phyloP scores from a whole-genome alignment of 192 early-diverging fungal genomes.

The Kickxella alabastrina region DNA sequence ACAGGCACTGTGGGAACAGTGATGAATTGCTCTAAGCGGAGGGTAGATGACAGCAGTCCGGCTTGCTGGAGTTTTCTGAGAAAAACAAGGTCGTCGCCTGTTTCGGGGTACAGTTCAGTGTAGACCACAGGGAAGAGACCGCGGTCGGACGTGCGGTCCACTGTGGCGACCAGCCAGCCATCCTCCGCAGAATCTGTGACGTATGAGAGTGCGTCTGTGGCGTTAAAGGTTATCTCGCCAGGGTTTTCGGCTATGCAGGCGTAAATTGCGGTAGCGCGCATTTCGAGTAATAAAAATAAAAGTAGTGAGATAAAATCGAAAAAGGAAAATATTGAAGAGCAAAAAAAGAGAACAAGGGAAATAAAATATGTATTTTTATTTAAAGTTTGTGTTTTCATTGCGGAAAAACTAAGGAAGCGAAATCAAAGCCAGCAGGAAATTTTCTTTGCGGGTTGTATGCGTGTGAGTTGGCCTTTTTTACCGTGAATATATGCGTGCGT shows the following conservation, averaged over 20 bases:
- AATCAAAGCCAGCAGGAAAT: too few relatives aligned
- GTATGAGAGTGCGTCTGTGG: slow-evolving; percentile 10
- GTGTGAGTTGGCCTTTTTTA: too few relatives aligned
- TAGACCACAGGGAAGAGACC: slow-evolving; percentile 46
- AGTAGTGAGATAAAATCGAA: too few relatives aligned
- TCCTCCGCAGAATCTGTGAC: slow-evolving; percentile 22
- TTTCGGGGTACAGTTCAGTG: slow-evolving; percentile 31
- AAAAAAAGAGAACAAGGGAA: too few relatives aligned
- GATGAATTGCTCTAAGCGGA: slow-evolving; percentile 19
- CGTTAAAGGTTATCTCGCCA: slow-evolving; percentile 44
- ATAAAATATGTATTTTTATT: background rate
- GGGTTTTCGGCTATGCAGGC: slow-evolving; percentile 42
- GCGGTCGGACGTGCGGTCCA: slow-evolving; percentile 20
- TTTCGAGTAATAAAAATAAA: slow-evolving; percentile 7
- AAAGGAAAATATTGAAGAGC: too few relatives aligned
- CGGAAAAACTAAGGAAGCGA: too few relatives aligned
- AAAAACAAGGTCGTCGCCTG: slow-evolving; percentile 28
- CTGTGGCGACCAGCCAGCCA: slow-evolving; percentile 39
- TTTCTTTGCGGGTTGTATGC: too few relatives aligned
- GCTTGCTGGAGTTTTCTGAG: slow-evolving; percentile 15
- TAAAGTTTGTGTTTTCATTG: background rate
- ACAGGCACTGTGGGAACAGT: background rate
- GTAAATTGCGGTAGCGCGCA: slow-evolving; percentile 41
- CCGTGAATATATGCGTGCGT: too few relatives aligned
- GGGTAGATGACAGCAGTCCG: slow-evolving; percentile 28